Percentiles rank a stretch among this genome's conserved stretches.
Conservation (phyloP, 306 rosid genomes). For the Cucurbita argyrosperma region DNA sequence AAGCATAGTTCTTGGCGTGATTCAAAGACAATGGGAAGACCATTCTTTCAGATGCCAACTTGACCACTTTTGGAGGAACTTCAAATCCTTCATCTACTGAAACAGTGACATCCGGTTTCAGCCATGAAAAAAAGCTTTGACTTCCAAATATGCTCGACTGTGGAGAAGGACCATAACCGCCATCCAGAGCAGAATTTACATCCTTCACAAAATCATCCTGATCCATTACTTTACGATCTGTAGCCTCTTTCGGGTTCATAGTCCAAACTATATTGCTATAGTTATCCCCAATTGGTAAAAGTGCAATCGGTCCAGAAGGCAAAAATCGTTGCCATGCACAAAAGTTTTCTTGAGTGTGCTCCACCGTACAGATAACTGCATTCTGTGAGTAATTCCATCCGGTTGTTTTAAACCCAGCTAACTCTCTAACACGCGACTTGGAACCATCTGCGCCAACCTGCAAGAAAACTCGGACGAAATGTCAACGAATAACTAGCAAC, state of each 20-base stretch:
- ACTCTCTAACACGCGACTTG: constrained; percentile 72
- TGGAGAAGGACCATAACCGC: constrained; percentile 70
- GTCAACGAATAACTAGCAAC: background rate
- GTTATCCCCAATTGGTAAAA: constrained; percentile 72
- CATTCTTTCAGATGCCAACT: constrained; percentile 65
- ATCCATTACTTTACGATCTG: constrained; percentile 28
- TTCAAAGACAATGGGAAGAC: constrained; percentile 66
- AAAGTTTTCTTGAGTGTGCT: constrained; percentile 45
- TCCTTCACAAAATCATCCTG: constrained; percentile 54
- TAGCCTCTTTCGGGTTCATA: constrained; percentile 69
- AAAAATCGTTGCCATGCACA: constrained; percentile 94
- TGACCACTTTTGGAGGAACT: constrained; percentile 63
- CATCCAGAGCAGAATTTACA: constrained; percentile 53
- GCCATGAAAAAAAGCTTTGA: constrained; percentile 57
- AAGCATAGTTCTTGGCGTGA: constrained; percentile 65
- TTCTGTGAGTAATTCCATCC: constrained; percentile 94
- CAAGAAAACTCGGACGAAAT: constrained; percentile 10
- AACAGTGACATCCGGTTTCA: constrained; percentile 24
- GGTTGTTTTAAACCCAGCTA: constrained; percentile 65
- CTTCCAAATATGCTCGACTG: constrained; percentile 27
- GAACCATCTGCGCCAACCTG: constrained; percentile 98
- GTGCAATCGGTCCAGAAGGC: constrained; percentile 85
- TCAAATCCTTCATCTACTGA: constrained; percentile 49
- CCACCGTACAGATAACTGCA: constrained; percentile 82
- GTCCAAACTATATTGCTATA: constrained; percentile 94